phyloP scores from a whole-genome alignment of 257 asterid species.

The Nemophila menziesii region DNA sequence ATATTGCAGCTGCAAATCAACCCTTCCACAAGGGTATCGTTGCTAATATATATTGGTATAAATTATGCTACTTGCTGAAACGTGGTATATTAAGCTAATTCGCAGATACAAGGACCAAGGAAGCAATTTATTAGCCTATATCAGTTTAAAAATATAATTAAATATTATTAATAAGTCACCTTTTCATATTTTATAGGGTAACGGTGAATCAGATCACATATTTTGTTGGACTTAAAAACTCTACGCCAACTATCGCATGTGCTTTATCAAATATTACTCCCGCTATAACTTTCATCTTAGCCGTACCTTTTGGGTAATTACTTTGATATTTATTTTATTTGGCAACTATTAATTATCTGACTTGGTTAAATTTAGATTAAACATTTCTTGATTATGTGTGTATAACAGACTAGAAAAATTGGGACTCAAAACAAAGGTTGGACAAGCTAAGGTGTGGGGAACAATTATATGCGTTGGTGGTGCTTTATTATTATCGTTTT shows the following conservation, averaged over 20 bases:
- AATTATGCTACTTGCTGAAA: too few species aligned
- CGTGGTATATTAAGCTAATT: too few species aligned
- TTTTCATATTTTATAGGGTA: constrained; percentile 33
- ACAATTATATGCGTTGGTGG: constrained; percentile 69
- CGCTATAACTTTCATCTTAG: constrained; percentile 73
- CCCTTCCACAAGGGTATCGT: too few species aligned
- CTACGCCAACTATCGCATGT: constrained; percentile 87
- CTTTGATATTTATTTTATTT: not conserved
- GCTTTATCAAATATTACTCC: constrained; percentile 72
- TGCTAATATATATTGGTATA: too few species aligned
- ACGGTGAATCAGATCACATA: constrained; percentile 74
- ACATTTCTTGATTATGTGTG: not conserved
- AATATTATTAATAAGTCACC: not conserved
- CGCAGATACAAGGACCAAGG: too few species aligned
- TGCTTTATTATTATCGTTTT: constrained; percentile 57
- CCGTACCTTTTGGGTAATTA: constrained; percentile 58
- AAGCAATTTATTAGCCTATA: too few species aligned
- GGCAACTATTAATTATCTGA: not conserved
- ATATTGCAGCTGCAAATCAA: too few species aligned
- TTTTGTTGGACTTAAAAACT: constrained; percentile 70
- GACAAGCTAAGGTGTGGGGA: constrained; percentile 60
- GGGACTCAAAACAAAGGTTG: constrained; percentile 47
- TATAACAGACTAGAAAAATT: constrained; percentile 46
- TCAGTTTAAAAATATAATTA: not conserved
- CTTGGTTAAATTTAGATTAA: too few species aligned